Base-by-base conservation (phyloP, 306 rosid species). In the Canavalia ensiformis region DNA sequence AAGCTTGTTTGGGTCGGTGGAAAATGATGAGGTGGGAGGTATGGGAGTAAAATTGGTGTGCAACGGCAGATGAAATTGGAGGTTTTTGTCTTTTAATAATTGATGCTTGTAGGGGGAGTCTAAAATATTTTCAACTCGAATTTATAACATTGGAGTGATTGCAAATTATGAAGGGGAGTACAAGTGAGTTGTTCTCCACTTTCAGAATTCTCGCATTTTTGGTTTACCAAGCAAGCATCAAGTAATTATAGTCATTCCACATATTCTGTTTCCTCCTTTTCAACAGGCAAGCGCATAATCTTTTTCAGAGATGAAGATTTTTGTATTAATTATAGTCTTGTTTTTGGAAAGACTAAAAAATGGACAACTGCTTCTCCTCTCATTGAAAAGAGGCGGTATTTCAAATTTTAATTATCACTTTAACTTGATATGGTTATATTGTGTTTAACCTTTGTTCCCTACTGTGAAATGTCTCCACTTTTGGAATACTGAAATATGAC, bases 401-500 rank as follows among this genome's bases (percentile, higher is more conserved):
- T 65, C 37, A 29, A 64, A 34, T 25, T 72, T 78, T 54, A 2
- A 51, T 7, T 37, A 34, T 51, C 44, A 59, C 49, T 78, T 64
- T 52, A 13, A 28, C 55, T 10, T 57, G 42, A 63, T 50, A 54
- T 35, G 51, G 12, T 51, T 70, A 31, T 52, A 6, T 33, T 13
- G 50, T 74, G 35, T 31, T 68, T 30, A 56, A 78, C 59, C 72
- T 64, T 67, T 49, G 25, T 62, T 35, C 25, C 25, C 25, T 18
- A 18, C 25, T 18, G 25, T 64, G 41, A 37, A 54, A 62, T 54
- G 63, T 49, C 57, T 75, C 31, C 28, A 28, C 58, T 68, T 69
- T 55, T 42, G 9, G 56, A 84, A 59, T 52, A 6, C 73, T 86
- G 49, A 85, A 11, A 42, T 60, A 30, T 83, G 81, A 57, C 52